phyloP scores from a whole-genome alignment of 2,329 filamentous ascomycete genomes.

The Trichoderma atrobrunneum region DNA sequence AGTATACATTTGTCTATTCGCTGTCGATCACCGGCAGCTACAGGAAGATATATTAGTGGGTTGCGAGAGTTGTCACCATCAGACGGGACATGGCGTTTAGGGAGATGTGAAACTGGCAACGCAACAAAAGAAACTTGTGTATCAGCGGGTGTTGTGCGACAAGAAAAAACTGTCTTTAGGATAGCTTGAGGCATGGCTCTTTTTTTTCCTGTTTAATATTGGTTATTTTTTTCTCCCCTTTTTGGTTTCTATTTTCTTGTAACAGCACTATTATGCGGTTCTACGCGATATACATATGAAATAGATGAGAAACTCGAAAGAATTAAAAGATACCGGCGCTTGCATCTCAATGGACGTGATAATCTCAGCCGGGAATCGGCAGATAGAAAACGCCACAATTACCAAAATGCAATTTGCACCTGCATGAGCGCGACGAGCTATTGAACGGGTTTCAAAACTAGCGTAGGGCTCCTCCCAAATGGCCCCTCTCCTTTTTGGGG shows the following conservation, averaged over 20 bases:
- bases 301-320: not conserved
- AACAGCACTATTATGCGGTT: not conserved
- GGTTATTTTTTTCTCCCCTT: not conserved
- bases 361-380: not conserved
- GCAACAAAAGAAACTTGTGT: constrained; percentile 4
- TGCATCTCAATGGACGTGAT: not conserved
- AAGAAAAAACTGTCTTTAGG: constrained; percentile 9
- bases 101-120: constrained; percentile 18
- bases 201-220: not conserved
- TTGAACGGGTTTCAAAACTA: not conserved
- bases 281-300: not conserved
- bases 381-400: not conserved
- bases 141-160: constrained; percentile 8
- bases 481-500: too few relatives aligned
- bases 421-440: constrained; percentile 11
- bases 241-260: not conserved
- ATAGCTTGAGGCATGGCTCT: constrained; percentile 14
- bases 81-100: constrained; percentile 23
- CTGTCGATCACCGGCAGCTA: not conserved
- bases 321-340: not conserved
- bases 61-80: constrained; percentile 16
- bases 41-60: constrained; percentile 4
- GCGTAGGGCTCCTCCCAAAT: too few relatives aligned
- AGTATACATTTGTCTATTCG: not conserved
- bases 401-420: not conserved